Percentiles rank a stretch among this genome's conserved stretches.
Conservation (phyloP, 306 rosid species). For the Bauhinia variegata region DNA sequence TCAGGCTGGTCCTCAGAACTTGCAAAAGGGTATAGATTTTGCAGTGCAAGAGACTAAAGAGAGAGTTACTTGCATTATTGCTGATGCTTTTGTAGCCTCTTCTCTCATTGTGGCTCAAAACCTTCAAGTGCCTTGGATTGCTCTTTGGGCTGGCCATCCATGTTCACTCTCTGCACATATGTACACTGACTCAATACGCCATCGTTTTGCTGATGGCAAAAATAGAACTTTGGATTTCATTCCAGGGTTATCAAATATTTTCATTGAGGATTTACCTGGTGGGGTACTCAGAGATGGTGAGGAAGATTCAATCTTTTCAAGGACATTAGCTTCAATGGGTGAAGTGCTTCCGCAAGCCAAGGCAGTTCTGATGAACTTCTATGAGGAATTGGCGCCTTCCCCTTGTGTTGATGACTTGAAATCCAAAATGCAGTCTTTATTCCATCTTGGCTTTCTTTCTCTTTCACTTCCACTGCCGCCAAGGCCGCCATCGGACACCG, state of each 20-base stretch:
- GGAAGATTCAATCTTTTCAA: too few species aligned
- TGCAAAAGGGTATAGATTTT: constrained; percentile 25
- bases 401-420: constrained; percentile 19
- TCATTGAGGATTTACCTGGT: constrained; percentile 28
- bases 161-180: constrained; percentile 32
- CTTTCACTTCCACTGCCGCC: constrained; percentile 1
- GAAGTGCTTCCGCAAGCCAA: constrained; percentile 33
- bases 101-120: constrained; percentile 29
- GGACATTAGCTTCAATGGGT: constrained; percentile 21
- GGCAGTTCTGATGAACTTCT: constrained; percentile 30
- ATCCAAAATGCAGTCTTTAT: constrained; percentile 31
- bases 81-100: constrained; percentile 34
- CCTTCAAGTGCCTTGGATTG: constrained; percentile 45
- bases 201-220: neutral
- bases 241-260: constrained; percentile 41
- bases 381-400: constrained; percentile 13
- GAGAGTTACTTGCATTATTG: constrained; percentile 38
- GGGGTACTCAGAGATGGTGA: neutral
- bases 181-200: constrained; percentile 28
- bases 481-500: neutral
- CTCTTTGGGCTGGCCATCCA: constrained; percentile 36
- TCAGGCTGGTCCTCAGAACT: constrained; percentile 21
- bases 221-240: constrained; percentile 32
- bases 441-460: constrained; percentile 30
- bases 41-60: constrained; percentile 30